phyloP scores from a whole-genome alignment of 1,284 basidiomycete genomes.

The Moesziomyces sp. region DNA sequence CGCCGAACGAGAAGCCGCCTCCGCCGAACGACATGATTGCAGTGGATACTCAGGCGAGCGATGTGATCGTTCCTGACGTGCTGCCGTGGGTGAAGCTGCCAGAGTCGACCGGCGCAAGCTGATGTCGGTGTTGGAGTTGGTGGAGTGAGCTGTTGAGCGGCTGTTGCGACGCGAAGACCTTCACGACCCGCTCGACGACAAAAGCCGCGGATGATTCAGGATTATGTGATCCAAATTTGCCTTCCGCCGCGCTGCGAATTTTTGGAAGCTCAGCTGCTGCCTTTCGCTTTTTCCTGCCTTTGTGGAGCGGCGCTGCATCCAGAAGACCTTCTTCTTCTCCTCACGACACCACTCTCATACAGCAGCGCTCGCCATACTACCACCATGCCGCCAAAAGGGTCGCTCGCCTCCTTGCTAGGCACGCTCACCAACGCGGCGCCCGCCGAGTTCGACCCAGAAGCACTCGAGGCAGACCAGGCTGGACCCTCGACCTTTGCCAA shows the following conservation, averaged over 20 bases:
- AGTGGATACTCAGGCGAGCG: neutral
- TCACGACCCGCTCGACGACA: neutral
- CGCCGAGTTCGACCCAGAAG: conserved; percentile 44
- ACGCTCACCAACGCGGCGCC: conserved; percentile 44
- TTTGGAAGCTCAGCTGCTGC: conserved; percentile 6
- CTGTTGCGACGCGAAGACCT: conserved; percentile 34
- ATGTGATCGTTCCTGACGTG: neutral
- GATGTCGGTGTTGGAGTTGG: neutral
- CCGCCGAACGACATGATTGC: conserved; percentile 51
- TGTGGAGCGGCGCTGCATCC: conserved; percentile 18
- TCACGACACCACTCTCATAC: neutral
- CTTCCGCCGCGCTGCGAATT: conserved; percentile 3
- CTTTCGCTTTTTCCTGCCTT: conserved; percentile 5
- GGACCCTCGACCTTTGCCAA: conserved; percentile 17
- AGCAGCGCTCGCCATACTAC: neutral
- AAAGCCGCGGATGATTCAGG: conserved; percentile 12
- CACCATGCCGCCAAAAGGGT: conserved; percentile 36
- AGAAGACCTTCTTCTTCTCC: neutral
- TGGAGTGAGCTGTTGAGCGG: neutral
- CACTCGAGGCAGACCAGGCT: conserved; percentile 31
- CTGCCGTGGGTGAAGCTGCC: neutral
- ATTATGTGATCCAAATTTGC: conserved; percentile 36
- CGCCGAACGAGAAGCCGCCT: conserved; percentile 51
- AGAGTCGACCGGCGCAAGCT: neutral
- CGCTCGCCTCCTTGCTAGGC: conserved; percentile 35